phyloP scores from a whole-genome alignment of 73 alveolate species.

The Paramecium pentaurelia region DNA sequence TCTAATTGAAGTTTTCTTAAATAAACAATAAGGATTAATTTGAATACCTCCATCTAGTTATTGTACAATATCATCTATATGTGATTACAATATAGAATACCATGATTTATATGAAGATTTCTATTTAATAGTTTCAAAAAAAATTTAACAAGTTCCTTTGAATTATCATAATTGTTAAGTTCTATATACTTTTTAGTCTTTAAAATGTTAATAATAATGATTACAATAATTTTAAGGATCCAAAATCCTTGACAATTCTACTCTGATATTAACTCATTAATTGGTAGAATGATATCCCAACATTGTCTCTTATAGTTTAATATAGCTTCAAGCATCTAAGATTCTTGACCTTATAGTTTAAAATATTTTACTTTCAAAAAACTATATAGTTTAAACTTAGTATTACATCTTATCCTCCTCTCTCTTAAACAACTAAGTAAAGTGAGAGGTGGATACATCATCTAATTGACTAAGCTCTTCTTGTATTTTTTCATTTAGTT shows the following conservation, averaged over 20 bases:
- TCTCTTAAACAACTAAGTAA: background rate
- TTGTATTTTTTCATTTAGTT: background rate
- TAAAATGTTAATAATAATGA: background rate
- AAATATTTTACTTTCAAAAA: background rate
- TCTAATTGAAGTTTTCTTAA: background rate
- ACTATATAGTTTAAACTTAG: background rate
- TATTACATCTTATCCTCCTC: background rate
- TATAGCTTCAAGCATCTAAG: background rate
- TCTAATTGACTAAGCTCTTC: background rate
- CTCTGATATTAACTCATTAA: background rate
- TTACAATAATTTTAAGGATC: background rate
- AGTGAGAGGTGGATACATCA: background rate
- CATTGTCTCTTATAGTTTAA: background rate
- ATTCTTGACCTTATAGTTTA: background rate
- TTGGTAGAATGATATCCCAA: background rate
- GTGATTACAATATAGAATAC: background rate
- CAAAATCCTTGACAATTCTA: background rate
- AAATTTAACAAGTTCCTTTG: background rate
- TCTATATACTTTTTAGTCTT: slow-evolving; percentile 19
- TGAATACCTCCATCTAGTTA: background rate
- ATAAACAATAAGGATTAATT: background rate
- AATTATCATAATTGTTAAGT: background rate
- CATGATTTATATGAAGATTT: background rate
- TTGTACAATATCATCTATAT: background rate
- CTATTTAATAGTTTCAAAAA: background rate